Evolutionary conservation across 805 yeast species (phyloP).

Genomic region (Lipomyces yamanashiensis): DNA sequence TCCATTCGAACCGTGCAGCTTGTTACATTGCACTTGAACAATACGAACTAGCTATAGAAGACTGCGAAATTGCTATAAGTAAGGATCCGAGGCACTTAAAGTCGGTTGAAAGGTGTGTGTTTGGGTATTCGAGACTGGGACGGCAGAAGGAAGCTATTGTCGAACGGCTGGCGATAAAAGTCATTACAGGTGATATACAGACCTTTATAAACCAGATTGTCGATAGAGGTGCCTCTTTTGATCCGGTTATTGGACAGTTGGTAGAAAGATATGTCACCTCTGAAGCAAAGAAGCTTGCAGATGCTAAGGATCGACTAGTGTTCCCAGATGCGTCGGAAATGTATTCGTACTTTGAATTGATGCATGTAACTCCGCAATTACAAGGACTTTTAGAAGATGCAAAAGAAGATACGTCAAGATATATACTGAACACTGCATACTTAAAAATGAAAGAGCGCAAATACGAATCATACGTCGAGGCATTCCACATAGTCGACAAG

Average conservation of each 20-base stretch:
- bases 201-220: not conserved
- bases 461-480: constrained; percentile 9
- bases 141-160: constrained; percentile 1
- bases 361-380: not conserved
- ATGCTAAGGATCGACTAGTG: not conserved
- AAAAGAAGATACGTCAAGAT: not conserved
- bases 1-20: constrained; percentile 94
- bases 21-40: constrained; percentile 83
- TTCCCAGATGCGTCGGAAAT: constrained; percentile 18
- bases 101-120: constrained; percentile 55
- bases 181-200: not conserved
- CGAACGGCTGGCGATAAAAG: constrained; percentile 2
- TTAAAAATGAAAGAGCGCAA: not conserved
- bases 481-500: not conserved
- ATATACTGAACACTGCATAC: not conserved
- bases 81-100: constrained; percentile 88
- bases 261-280: not conserved
- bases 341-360: constrained; percentile 9
- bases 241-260: not conserved
- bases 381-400: not conserved
- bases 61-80: constrained; percentile 81
- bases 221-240: not conserved
- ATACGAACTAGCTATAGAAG: constrained; percentile 81
- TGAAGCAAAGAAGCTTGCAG: not conserved
- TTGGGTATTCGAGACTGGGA: not conserved